Base-by-base conservation (phyloP, 2,329 filamentous ascomycete species). In the Tolypocladium inflatum region DNA sequence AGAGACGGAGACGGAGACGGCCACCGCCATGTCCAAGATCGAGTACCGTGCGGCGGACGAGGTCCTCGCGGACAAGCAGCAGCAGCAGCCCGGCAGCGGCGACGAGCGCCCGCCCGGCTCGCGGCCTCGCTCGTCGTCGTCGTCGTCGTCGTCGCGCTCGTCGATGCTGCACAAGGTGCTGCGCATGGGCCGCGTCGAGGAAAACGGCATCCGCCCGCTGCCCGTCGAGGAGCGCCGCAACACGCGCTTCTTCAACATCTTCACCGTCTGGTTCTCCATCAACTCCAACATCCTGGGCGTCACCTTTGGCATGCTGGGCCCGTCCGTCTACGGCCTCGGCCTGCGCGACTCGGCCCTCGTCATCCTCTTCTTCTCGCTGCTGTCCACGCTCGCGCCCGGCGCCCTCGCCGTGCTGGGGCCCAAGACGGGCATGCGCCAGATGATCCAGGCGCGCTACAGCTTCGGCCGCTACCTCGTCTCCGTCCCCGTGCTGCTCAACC, bases 231-330 rank as follows among this genome's bases (percentile, higher is more conserved):
- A 78, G 55, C 71, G 77, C 43, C 76, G 68, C 0, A 70, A 71
- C 38, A 74, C 68, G 5, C 67, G 70, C 33, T 76, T 74, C 59
- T 70, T 74, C 63, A 78, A 76, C 42, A 71, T 77, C 39, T 79
- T 79, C 35, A 79, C 77, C 2, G 63, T 79, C 8, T 80, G 78
- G 77, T 77, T 72, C 57, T 78, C 74, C 51, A 75, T 79, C 63
- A 80, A 78, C 62, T 69, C 70, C 55, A 80, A 79, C 60, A 78
- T 79, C 50, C 66, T 79, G 13, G 71, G 82, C 2, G 80, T 87
- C 59, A 82, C 83, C 0, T 86, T 85, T 64, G 85, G 85, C 59
- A 82, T 87, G 78, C 75, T 85, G 1, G 84, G 83, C 0, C 83
- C 83, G 4, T 68, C 78, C 45, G 66, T 74, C 15, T 84, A 80